Percentiles rank a stretch among this genome's conserved stretches.
phyloP scores from a whole-genome alignment of 2,329 filamentous ascomycete genomes.

The Penicillium sp. region DNA sequence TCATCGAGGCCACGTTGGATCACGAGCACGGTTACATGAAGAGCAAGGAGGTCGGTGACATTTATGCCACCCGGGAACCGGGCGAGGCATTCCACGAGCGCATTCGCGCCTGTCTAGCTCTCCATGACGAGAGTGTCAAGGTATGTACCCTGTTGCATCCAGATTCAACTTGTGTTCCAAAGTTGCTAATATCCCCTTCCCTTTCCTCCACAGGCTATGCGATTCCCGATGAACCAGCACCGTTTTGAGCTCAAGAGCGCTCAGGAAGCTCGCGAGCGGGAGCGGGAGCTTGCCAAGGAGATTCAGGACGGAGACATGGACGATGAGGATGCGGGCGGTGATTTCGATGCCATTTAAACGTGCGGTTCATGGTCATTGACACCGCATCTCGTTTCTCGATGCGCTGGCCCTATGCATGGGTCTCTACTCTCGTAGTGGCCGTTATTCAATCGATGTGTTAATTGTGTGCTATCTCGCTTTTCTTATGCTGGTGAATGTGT shows the following conservation, averaged over 20 bases:
- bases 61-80: constrained; percentile 93
- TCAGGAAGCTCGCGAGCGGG: constrained; percentile 94
- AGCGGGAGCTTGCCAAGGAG: constrained; percentile 97
- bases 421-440: constrained; percentile 18
- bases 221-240: constrained; percentile 99
- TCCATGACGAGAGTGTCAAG: constrained; percentile 99
- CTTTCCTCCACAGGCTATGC: constrained; percentile 71
- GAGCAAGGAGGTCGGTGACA: constrained; percentile 93
- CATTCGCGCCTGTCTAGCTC: constrained; percentile 83
- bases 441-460: constrained; percentile 30
- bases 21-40: constrained; percentile 97
- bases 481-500: constrained; percentile 27
- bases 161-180: neutral
- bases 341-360: constrained; percentile 90
- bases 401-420: constrained; percentile 19
- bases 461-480: constrained; percentile 29
- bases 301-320: constrained; percentile 97
- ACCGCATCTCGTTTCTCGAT: constrained; percentile 15
- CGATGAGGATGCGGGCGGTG: constrained; percentile 91
- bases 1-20: constrained; percentile 93
- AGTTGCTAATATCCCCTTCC: constrained; percentile 21
- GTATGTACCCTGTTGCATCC: constrained; percentile 50
- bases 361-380: constrained; percentile 20
- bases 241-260: constrained; percentile 96
- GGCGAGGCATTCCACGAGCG: constrained; percentile 97